Evolutionary conservation across 306 rosid species (phyloP), one percentile per base, ranked within the genome.

Genomic region (Medicago lupulina): DNA sequence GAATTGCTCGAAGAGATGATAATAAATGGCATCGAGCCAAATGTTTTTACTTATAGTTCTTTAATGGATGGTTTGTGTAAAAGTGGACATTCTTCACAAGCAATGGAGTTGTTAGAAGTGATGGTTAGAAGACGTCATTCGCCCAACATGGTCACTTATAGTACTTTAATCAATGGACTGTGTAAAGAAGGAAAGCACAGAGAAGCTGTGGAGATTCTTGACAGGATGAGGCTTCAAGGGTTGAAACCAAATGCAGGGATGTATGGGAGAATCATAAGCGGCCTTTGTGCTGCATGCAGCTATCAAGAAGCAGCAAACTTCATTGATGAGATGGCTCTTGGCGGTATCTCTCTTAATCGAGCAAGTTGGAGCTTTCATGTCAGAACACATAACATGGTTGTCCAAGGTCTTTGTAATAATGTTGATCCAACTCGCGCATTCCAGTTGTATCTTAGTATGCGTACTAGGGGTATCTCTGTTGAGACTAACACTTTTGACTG

Each of bases 171-270:
- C 79, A 59, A 80, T 82, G 97, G 98, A 81, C 83, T 94, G 75
- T 90, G 95, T 36, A 84, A 81, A 75, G 97, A 94, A 76, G 88
- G 93, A 62, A 94, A 87, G 76, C 84, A 88, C 51, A 78, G 39
- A 62, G 90, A 88, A 82, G 96, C 96, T 50, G 79, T 85, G 69
- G 95, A 94, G 84, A 84, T 94, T 85, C 89, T 94, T 25, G 98
- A 94, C 76, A 86, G 91, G 82, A 91, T 94, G 96, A 90, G 95
- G 86, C 90, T 94, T 62, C 97, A 94, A 72, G 95, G 95, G 3
- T 81, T 91, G 87, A 91, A 83, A 76, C 97, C 98, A 74, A 89
- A 87, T 84, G 96, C 93, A 23, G 98, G 93, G 69, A 57, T 87
- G 72, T 92, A 88, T 64, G 91, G 91, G 82, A 94, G 85, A 83